Base-by-base conservation (phyloP, 2,329 filamentous ascomycete species). In the Phoma herbarum region DNA sequence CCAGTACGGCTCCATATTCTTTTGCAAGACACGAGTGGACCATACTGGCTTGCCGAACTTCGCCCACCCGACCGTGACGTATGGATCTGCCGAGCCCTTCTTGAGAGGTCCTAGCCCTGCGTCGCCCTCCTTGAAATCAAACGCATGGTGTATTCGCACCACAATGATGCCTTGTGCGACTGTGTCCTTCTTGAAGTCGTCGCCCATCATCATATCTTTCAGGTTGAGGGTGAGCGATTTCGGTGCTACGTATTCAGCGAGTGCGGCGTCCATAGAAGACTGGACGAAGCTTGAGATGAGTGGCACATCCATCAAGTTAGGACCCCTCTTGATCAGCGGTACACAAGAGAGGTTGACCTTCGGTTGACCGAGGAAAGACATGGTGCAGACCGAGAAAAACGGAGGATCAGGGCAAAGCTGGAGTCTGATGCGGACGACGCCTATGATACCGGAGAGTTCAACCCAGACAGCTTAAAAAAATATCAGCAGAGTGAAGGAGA, bases 161-260 rank as follows among this genome's bases (percentile, higher is more conserved):
- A 89, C 82, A 1, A 93, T 71, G 1, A 91, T 83, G 18, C 90
- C 90, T 29, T 85, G 82, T 2, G 86, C 82, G 28, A 78, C 77
- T 0, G 89, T 91, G 61, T 92, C 89, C 71, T 91, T 91, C 75
- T 92, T 92, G 79, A 90, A 92, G 67, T 92, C 90, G 57, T 91
- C 89, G 4, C 90, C 90, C 8, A 90, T 84, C 12, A 93, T 83
- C 87, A 92, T 92, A 59, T 91, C 88, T 72, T 91, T 90, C 31
- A 93, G 78, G 70, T 92, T 87, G 6, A 92, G 79, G 0, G 90
- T 91, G 51, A 92, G 77, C 54, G 87, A 90, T 77, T 91, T 91
- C 0, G 90, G 90, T 0, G 90, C 90, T 1, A 92, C 90, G 63
- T 92, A 92, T 70, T 91, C 86, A 0, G 89, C 87, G 70, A 91